Evolutionary conservation across 2,329 filamentous ascomycete genomes (phyloP), one percentile per base, ranked within the genome.

Genomic region (Colletotrichum eremochloae): DNA sequence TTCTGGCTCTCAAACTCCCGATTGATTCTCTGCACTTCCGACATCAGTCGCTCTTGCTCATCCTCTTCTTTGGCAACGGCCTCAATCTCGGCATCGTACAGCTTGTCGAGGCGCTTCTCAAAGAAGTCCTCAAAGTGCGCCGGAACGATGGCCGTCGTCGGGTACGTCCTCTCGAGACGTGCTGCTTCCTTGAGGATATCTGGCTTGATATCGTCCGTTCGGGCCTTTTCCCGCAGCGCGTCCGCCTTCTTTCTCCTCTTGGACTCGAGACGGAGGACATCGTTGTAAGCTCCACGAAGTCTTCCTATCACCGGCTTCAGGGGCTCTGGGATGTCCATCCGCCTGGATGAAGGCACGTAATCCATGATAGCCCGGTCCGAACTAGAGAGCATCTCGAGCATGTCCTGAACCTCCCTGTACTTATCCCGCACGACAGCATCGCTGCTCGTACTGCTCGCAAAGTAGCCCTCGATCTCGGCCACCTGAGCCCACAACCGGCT

Each of bases 101-200:
- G 86, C 57, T 80, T 82, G 65, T 92, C 90, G 2, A 99, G 88
- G 1, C 95, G 90, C 75, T 91, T 88, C 77, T 97, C 94, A 75
- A 98, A 98, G 58, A 98, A 92, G 65, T 91, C 89, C 78, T 99
- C 96, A 78, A 99, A 98, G 77, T 98, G 95, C 3, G 93, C 93
- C 0, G 96, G 92, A 63, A 94, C 93, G 63, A 99, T 92, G 14
- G 91, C 89, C 48, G 95, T 95, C 82, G 93, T 93, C 0, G 95
- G 94, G 74, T 94, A 96, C 71, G 93, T 92, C 57, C 95, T 90
- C 83, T 98, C 96, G 15, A 98, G 86, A 11, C 95, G 90, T 46
- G 93, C 92, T 2, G 95, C 92, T 85, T 98, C 95, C 61, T 89
- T 89, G 31, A 97, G 86, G 5, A 99, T 92, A 62, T 95, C 94